These are phyloP conservation scores for Rubia balearica DNA, from an alignment of 305 asterid species.

Conservation along the genomic window DNA sequence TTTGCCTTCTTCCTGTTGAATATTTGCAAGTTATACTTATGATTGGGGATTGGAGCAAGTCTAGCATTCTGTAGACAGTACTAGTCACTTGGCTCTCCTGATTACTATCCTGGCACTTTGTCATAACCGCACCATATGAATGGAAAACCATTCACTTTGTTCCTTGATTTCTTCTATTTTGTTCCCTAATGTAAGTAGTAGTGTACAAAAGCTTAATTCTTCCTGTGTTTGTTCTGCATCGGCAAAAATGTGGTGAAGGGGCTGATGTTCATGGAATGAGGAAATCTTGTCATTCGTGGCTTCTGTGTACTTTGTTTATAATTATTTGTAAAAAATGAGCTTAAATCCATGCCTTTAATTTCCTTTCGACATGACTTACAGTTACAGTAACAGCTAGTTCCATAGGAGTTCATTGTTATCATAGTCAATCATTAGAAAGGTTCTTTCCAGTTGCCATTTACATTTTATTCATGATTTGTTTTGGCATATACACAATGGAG, in stretches of 20 bases:
- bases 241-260: background rate
- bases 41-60: background rate
- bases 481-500: background rate
- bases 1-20: background rate
- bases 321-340: background rate
- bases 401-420: background rate
- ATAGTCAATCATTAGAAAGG: too few species aligned
- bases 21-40: background rate
- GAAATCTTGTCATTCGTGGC: background rate
- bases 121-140: background rate
- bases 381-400: too few species aligned
- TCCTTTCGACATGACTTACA: background rate
- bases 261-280: background rate
- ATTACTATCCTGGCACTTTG: background rate
- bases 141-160: background rate
- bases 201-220: background rate
- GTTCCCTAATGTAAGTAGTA: background rate
- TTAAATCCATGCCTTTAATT: background rate
- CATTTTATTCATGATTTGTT: background rate
- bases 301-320: background rate
- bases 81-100: background rate
- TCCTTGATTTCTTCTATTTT: background rate
- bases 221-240: background rate
- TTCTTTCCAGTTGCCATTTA: background rate
- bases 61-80: background rate